Conservation (phyloP, 352 stramenopile genomes). For the Globisporangium nunn region DNA sequence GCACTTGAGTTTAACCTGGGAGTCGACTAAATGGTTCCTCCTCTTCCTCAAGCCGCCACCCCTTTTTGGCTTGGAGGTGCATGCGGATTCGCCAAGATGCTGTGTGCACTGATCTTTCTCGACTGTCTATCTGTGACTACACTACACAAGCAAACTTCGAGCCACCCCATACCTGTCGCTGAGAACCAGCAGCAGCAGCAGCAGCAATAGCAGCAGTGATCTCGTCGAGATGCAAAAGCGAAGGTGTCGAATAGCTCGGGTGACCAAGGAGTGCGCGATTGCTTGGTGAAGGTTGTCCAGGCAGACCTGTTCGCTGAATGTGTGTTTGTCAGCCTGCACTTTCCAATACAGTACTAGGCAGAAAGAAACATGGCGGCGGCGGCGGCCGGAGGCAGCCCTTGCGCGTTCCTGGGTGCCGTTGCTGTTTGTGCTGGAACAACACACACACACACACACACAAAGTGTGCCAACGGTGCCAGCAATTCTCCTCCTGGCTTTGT, state of each 20-base stretch:
- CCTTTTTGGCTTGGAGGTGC: not conserved
- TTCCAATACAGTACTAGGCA: not conserved
- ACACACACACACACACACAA: not conserved
- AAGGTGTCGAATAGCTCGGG: not conserved
- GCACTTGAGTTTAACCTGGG: not conserved
- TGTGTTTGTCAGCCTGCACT: not conserved
- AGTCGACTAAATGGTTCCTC: not conserved
- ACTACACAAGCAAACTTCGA: not conserved
- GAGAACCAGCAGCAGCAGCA: not conserved
- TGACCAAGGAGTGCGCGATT: not conserved
- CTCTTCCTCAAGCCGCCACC: not conserved
- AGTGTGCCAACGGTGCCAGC: not conserved
- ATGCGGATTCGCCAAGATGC: not conserved
- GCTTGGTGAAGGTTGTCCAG: not conserved
- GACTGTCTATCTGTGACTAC: not conserved
- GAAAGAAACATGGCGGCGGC: not conserved
- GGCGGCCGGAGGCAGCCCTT: not conserved
- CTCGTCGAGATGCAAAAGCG: not conserved
- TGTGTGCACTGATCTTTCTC: not conserved
- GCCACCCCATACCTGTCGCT: no score
- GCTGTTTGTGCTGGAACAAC: not conserved
- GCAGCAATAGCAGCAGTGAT: not conserved
- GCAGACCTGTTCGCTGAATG: not conserved
- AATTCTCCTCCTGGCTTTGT: not conserved
- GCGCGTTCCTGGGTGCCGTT: not conserved